phyloP scores from a whole-genome alignment of 768 basidiomycete genomes.

The Holtermannia corniformis region DNA sequence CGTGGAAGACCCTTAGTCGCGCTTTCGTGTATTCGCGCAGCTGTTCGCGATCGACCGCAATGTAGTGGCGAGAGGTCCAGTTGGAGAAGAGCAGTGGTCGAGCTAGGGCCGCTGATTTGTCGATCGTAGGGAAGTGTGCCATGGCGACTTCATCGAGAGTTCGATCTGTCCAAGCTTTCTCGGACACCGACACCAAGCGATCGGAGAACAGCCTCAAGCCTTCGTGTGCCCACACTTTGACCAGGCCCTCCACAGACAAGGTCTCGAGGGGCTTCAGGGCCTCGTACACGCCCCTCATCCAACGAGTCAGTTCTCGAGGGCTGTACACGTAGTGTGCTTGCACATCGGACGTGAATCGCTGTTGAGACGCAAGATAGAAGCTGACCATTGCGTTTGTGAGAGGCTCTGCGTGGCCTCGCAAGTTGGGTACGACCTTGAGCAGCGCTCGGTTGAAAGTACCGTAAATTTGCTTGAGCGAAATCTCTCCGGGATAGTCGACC shows the following conservation, averaged over 20 bases:
- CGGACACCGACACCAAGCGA: conserved; percentile 83
- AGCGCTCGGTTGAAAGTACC: conserved; percentile 94
- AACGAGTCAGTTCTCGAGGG: conserved; percentile 95
- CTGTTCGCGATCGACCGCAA: conserved; percentile 84
- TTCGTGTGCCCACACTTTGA: conserved; percentile 96
- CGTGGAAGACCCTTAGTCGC: conserved; percentile 93
- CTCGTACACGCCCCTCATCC: conserved; percentile 95
- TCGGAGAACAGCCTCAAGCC: conserved; percentile 96
- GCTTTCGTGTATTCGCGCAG: conserved; percentile 96
- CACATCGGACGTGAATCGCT: conserved; percentile 87
- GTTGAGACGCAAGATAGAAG: conserved; percentile 89
- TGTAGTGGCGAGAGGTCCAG: conserved; percentile 96
- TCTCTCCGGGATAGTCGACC: conserved; percentile 97
- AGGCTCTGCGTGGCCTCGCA: conserved; percentile 84
- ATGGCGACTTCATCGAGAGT: conserved; percentile 72
- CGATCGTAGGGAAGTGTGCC: conserved; percentile 88
- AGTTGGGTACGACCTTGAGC: conserved; percentile 87
- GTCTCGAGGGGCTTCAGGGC: conserved; percentile 88
- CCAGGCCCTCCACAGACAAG: conserved; percentile 87
- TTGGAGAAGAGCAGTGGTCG: conserved; percentile 96
- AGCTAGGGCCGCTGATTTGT: conserved; percentile 69
- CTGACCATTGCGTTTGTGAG: conserved; percentile 96
- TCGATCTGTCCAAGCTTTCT: conserved; percentile 91
- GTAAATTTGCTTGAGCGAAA: conserved; percentile 96
- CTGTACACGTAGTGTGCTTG: conserved; percentile 99